Evolutionary conservation across 2,329 filamentous ascomycete genomes (phyloP).

Genomic region (Ophiosphaerella herpotricha): DNA sequence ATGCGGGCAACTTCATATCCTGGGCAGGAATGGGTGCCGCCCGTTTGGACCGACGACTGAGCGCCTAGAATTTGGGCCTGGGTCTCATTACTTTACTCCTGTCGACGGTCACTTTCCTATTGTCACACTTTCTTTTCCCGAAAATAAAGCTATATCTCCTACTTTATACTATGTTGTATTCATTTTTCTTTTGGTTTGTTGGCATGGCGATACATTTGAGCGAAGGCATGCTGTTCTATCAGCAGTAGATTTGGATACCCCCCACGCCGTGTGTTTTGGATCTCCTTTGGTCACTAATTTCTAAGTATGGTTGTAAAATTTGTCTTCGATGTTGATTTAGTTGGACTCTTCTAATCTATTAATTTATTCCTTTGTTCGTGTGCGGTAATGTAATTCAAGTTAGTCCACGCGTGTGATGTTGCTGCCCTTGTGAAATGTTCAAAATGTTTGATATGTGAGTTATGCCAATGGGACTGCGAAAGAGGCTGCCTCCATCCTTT

Average conservation of each 20-base stretch:
- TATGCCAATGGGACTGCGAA: too few species aligned
- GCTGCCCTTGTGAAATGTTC: too few species aligned
- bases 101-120: not conserved
- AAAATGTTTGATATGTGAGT: too few species aligned
- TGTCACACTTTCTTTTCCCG: not conserved
- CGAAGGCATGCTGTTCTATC: slow-evolving; percentile 6
- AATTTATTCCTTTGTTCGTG: too few species aligned
- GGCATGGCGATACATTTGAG: slow-evolving; percentile 8
- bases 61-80: too few species aligned
- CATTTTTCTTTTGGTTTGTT: not conserved
- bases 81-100: not conserved
- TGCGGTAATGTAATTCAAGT: too few species aligned
- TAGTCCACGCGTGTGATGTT: too few species aligned
- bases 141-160: not conserved
- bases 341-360: too few species aligned
- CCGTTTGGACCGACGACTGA: slow-evolving; percentile 43
- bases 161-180: not conserved
- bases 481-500: too few species aligned
- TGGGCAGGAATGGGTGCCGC: slow-evolving; percentile 71
- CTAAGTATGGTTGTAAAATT: not conserved
- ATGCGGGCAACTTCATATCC: slow-evolving; percentile 73
- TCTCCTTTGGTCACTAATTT: not conserved
- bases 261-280: not conserved
- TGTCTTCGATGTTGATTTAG: not conserved
- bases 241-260: slow-evolving; percentile 26